Conservation (phyloP, 768 basidiomycete genomes). For the Serendipita sp. region DNA sequence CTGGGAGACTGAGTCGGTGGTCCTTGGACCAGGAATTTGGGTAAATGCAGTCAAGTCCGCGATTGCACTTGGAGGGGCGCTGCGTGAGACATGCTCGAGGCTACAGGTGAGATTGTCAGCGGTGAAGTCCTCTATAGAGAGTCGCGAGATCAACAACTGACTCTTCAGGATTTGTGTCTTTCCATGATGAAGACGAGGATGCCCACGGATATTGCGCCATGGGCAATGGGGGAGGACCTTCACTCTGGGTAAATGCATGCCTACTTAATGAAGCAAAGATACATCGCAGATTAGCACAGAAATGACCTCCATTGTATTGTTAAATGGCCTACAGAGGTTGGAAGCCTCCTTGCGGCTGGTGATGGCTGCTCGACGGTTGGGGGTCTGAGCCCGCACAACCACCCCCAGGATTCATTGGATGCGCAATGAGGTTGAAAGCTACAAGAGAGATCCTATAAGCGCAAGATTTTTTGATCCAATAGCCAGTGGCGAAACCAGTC, state of each 20-base stretch:
- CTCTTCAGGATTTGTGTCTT: not conserved
- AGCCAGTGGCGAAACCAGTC: not conserved
- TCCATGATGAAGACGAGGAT: not conserved
- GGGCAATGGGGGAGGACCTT: not conserved
- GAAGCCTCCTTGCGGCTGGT: not conserved
- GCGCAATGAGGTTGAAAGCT: too few species aligned
- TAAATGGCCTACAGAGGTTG: not conserved
- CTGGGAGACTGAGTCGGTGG: not conserved
- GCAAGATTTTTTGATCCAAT: not conserved
- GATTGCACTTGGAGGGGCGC: constrained; percentile 5
- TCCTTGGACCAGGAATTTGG: not conserved
- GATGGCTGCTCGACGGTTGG: not conserved
- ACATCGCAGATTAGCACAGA: too few species aligned
- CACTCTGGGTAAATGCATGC: not conserved
- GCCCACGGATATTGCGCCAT: not conserved
- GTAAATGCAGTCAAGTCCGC: not conserved
- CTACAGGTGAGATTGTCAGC: not conserved
- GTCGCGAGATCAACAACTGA: not conserved
- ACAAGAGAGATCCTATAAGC: not conserved
- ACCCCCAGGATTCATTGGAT: not conserved
- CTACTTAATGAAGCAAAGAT: not conserved
- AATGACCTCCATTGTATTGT: not conserved
- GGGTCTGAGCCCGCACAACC: not conserved
- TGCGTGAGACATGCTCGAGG: constrained; percentile 2
- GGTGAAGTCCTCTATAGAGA: not conserved